Evolutionary conservation across 257 asterid species (phyloP).

Genomic region (Orobanche coerulescens): DNA sequence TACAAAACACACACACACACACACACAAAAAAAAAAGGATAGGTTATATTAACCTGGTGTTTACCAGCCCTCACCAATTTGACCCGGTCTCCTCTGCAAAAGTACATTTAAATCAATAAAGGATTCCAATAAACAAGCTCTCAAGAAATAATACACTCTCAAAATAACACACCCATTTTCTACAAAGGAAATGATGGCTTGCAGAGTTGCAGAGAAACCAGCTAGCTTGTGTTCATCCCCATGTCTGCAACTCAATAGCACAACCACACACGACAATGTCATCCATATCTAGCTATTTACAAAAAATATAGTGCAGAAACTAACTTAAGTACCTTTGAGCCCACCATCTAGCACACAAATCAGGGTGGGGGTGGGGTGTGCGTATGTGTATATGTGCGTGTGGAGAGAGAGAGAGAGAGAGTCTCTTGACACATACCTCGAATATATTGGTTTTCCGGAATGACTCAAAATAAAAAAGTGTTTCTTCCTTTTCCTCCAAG

Average conservation of each 20-base stretch:
- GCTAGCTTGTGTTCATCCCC: conserved; percentile 99
- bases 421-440: conserved; percentile 58
- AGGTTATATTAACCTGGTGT: conserved; percentile 70
- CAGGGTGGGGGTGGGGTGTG: no score
- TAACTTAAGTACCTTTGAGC: neutral
- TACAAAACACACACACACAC: no score
- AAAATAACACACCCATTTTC: conserved; percentile 70
- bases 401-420: no score
- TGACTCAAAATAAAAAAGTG: conserved; percentile 88
- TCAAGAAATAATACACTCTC: conserved; percentile 7
- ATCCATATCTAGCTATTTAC: neutral
- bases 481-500: conserved; percentile 99
- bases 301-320: conserved; percentile 2
- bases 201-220: conserved; percentile 97
- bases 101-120: conserved; percentile 17
- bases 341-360: neutral
- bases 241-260: conserved; percentile 43
- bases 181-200: conserved; percentile 95
- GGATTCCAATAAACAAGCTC: conserved; percentile 17
- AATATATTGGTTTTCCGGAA: conserved; percentile 94
- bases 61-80: conserved; percentile 89
- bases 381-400: no score
- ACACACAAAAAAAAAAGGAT: conserved; percentile 1
- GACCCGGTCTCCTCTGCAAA: conserved; percentile 85
- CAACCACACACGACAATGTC: conserved; percentile 11